Conservation (phyloP, 2,329 filamentous ascomycete species). For the Cladosporium phlei region DNA sequence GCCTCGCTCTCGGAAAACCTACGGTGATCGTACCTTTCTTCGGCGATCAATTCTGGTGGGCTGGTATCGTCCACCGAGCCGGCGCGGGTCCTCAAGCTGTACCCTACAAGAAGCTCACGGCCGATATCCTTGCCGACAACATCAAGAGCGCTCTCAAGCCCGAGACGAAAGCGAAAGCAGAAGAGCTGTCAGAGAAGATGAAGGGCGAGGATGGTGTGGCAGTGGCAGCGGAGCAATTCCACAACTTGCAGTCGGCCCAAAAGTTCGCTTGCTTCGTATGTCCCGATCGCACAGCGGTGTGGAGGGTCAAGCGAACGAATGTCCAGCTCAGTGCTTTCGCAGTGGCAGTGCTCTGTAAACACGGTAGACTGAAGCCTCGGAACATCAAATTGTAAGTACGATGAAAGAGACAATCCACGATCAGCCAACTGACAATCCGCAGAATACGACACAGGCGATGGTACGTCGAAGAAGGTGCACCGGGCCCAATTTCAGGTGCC, state of each 20-base stretch:
- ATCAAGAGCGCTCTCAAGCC: conserved; percentile 42
- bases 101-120: conserved; percentile 41
- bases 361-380: conserved; percentile 29
- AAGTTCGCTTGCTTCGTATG: conserved; percentile 63
- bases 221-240: conserved; percentile 42
- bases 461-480: conserved; percentile 11
- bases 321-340: conserved; percentile 67
- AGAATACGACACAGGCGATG: conserved; percentile 10
- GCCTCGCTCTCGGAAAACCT: conserved; percentile 47
- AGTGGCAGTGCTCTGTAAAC: conserved; percentile 55
- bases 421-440: neutral
- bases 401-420: neutral
- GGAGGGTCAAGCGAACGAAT: conserved; percentile 65
- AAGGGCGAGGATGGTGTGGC: conserved; percentile 38
- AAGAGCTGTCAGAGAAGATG: conserved; percentile 39
- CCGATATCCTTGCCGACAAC: conserved; percentile 41
- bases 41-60: conserved; percentile 55
- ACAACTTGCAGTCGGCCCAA: conserved; percentile 54
- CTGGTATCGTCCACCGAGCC: conserved; percentile 45
- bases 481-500: conserved; percentile 1
- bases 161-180: conserved; percentile 34
- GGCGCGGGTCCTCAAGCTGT: conserved; percentile 49
- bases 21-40: conserved; percentile 56
- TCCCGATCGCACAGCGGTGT: conserved; percentile 65
- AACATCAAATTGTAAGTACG: conserved; percentile 15